Conservation (phyloP, 164 flowering plant genomes). For the Vitis riparia region DNA sequence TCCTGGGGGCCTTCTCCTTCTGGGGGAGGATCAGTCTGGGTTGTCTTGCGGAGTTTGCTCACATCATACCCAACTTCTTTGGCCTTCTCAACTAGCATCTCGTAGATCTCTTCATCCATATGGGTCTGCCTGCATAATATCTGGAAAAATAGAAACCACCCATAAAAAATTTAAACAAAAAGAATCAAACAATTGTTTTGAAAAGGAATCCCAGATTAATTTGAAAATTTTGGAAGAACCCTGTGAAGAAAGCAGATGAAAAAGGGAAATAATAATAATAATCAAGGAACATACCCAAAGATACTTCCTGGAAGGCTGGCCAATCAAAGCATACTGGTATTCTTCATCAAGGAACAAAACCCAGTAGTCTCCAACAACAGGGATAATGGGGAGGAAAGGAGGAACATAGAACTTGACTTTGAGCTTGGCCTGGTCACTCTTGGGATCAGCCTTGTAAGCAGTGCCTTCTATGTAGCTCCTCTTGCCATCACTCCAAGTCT, state of each 20-base stretch:
- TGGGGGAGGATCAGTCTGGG: constrained; percentile 69
- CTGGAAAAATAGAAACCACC: constrained; percentile 30
- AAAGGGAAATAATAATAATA: too few species aligned
- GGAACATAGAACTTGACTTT: constrained; percentile 93
- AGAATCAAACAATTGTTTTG: background rate
- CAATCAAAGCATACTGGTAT: constrained; percentile 79
- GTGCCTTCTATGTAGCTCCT: constrained; percentile 73
- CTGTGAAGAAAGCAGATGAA: too few species aligned
- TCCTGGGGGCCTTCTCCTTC: constrained; percentile 53
- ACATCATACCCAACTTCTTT: constrained; percentile 81
- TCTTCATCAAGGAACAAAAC: constrained; percentile 74
- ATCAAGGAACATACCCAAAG: constrained; percentile 69
- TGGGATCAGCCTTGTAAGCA: constrained; percentile 82
- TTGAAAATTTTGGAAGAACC: too few species aligned
- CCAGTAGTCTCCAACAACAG: constrained; percentile 92
- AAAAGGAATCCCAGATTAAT: background rate
- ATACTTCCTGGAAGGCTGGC: constrained; percentile 62
- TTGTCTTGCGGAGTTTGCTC: constrained; percentile 76
- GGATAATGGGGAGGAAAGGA: constrained; percentile 85
- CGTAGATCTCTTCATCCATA: constrained; percentile 75
- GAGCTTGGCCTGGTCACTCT: constrained; percentile 86
- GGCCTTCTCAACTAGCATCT: constrained; percentile 69
- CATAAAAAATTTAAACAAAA: background rate
- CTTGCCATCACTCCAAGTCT: constrained; percentile 79
- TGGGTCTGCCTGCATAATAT: constrained; percentile 68